Percentiles rank a stretch among this genome's conserved stretches.
Conservation (phyloP, 192 early-diverging fungal genomes). For the Umbelopsis isabellina region DNA sequence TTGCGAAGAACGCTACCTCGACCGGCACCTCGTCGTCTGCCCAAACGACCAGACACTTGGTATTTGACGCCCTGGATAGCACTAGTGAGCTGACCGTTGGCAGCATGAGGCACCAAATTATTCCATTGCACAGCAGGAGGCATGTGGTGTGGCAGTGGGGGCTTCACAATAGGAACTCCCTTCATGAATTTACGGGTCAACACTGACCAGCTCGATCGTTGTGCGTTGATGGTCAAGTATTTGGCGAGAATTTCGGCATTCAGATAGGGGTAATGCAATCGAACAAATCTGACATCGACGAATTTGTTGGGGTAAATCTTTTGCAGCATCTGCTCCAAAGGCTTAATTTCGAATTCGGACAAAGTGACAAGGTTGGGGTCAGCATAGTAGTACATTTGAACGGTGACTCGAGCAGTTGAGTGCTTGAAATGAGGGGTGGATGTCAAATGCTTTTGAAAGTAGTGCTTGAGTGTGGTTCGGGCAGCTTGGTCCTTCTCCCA, state of each 20-base stretch:
- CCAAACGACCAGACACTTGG: slow-evolving; percentile 42
- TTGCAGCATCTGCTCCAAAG: slow-evolving; percentile 38
- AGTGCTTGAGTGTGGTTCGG: slow-evolving; percentile 37
- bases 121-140: slow-evolving; percentile 42
- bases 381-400: slow-evolving; percentile 48
- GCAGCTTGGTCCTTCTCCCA: slow-evolving; percentile 45
- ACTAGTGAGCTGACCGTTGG: slow-evolving; percentile 36
- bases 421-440: slow-evolving; percentile 45
- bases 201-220: slow-evolving; percentile 37
- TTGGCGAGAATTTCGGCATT: slow-evolving; percentile 46
- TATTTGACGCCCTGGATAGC: slow-evolving; percentile 48
- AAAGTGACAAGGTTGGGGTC: slow-evolving; percentile 35
- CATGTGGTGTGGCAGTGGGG: slow-evolving; percentile 40
- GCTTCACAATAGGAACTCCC: slow-evolving; percentile 42
- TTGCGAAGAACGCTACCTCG: slow-evolving; percentile 40
- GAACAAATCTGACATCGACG: slow-evolving; percentile 38
- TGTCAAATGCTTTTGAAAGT: slow-evolving; percentile 44
- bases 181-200: slow-evolving; percentile 46
- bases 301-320: slow-evolving; percentile 40
- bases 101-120: slow-evolving; percentile 37
- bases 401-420: slow-evolving; percentile 37
- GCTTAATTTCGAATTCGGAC: slow-evolving; percentile 31
- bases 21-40: slow-evolving; percentile 40
- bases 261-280: slow-evolving; percentile 45
- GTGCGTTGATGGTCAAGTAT: slow-evolving; percentile 41